phyloP scores from a whole-genome alignment of 345 rosid species.

The Gossypium australe region DNA sequence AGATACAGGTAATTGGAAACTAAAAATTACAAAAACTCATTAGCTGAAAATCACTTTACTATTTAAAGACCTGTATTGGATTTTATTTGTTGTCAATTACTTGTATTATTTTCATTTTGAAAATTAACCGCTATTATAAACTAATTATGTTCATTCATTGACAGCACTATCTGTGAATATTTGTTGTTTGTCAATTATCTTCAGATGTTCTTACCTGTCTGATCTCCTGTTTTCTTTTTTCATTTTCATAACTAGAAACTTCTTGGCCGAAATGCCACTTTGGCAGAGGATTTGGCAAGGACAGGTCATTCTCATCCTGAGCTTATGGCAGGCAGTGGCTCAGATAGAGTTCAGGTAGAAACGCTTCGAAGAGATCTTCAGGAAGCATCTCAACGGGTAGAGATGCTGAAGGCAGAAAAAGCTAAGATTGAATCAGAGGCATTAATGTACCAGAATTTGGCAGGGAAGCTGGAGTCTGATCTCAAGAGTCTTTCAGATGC shows the following conservation, averaged over 20 bases:
- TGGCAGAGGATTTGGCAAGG: conserved; percentile 84
- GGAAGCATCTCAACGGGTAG: conserved; percentile 67
- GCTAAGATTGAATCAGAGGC: conserved; percentile 62
- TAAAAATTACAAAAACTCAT: not conserved
- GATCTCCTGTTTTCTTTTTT: conserved; percentile 9
- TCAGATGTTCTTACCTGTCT: not conserved
- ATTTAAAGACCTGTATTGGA: not conserved
- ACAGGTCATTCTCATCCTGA: conserved; percentile 54
- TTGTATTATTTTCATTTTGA: not conserved
- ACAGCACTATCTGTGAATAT: not conserved
- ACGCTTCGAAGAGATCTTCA: conserved; percentile 77
- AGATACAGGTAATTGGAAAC: conserved; percentile 49
- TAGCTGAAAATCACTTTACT: not conserved
- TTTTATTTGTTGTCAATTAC: not conserved
- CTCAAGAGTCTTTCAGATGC: conserved; percentile 83
- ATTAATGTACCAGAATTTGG: conserved; percentile 57
- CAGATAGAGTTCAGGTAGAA: conserved; percentile 66
- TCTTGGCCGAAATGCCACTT: conserved; percentile 71
- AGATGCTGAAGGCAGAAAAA: conserved; percentile 68
- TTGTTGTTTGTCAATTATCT: not conserved
- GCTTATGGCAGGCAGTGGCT: conserved; percentile 43
- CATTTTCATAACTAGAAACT: conserved; percentile 45
- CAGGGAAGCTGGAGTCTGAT: conserved; percentile 78
- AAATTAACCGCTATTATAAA: not conserved
- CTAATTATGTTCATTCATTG: not conserved